phyloP scores from a whole-genome alignment of 116 monocot species.

The Zostera marina region DNA sequence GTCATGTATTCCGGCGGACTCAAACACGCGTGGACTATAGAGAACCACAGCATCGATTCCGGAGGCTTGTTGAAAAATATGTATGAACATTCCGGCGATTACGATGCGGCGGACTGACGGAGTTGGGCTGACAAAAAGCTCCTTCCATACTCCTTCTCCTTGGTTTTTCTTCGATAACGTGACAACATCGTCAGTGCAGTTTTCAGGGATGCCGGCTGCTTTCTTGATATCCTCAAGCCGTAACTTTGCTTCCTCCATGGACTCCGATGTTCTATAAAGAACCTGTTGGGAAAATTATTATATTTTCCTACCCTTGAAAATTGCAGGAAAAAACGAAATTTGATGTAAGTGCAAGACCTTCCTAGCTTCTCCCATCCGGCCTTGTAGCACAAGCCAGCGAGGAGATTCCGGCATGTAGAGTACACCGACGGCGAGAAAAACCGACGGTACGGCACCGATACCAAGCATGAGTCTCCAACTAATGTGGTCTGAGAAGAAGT shows the following conservation, averaged over 20 bases:
- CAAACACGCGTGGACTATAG: constrained; percentile 16
- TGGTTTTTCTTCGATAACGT: not conserved
- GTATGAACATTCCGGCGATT: constrained; percentile 17
- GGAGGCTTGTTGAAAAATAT: constrained; percentile 22
- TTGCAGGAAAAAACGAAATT: no score
- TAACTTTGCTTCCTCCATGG: constrained; percentile 11
- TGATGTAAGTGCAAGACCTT: no score
- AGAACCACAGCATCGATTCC: constrained; percentile 20
- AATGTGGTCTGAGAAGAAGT: no score
- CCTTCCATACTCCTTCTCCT: constrained; percentile 47
- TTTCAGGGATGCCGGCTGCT: constrained; percentile 6
- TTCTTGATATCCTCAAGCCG: constrained; percentile 10
- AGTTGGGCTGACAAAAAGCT: constrained; percentile 30
- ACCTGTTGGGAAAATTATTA: no score
- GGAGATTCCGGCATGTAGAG: constrained; percentile 19
- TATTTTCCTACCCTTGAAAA: no score
- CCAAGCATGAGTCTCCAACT: no score
- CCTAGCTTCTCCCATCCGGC: constrained; percentile 5
- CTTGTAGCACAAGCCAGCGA: constrained; percentile 20
- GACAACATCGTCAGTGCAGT: constrained; percentile 1
- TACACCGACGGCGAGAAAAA: constrained; percentile 4
- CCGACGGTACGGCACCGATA: no score
- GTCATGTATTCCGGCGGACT: constrained; percentile 8
- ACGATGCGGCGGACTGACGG: constrained; percentile 29
- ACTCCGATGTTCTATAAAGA: not conserved